A percentile compares a stretch with the other conserved stretches of the same genome.
Conservation (phyloP, 331 rosid species). For the Rhamnella rubrinervis region DNA sequence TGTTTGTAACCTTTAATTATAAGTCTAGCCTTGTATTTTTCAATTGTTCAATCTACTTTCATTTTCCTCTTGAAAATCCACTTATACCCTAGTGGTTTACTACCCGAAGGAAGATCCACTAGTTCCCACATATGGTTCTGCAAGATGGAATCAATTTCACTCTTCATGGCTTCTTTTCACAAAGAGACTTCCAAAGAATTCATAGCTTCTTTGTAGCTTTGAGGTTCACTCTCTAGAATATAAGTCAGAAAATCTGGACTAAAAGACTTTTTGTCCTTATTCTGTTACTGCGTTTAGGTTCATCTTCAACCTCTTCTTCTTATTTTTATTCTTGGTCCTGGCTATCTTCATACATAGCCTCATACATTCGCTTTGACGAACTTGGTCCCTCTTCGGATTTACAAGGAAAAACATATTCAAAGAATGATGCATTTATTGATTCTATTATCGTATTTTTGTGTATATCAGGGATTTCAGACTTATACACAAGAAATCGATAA, state of each 20-base stretch:
- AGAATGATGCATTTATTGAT: no score
- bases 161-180: background rate
- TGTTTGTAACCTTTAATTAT: no score
- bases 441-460: no score
- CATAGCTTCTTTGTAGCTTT: background rate
- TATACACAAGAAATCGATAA: background rate
- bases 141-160: background rate
- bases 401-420: no score
- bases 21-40: no score
- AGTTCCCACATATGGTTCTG: background rate
- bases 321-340: background rate
- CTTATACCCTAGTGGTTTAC: background rate
- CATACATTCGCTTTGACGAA: background rate
- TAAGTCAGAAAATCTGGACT: background rate
- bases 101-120: background rate
- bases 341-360: no score
- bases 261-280: no score
- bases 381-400: background rate
- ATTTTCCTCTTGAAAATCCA: no score
- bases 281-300: no score
- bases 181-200: background rate
- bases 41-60: no score
- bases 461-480: no score
- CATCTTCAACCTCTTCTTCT: no score
- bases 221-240: background rate